phyloP scores from a whole-genome alignment of 208 protist genomes.

The Leishmania gerbilli region DNA sequence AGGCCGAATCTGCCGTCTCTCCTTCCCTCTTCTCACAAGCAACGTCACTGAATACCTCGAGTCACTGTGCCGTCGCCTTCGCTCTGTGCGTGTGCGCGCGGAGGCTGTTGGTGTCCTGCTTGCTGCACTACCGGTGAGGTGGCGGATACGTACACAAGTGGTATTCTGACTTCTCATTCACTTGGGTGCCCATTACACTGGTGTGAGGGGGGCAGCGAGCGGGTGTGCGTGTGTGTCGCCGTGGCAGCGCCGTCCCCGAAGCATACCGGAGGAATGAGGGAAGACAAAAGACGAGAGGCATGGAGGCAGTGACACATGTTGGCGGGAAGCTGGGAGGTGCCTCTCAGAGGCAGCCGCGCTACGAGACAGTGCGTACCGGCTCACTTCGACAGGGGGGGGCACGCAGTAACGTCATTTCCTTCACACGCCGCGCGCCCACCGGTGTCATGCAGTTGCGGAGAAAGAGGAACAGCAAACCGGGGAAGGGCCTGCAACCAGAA shows the following conservation, averaged over 20 bases:
- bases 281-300: constrained; percentile 1
- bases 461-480: background rate
- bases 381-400: background rate
- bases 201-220: background rate
- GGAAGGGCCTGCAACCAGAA: background rate
- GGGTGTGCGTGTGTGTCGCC: background rate
- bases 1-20: background rate
- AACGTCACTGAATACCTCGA: background rate
- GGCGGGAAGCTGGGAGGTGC: background rate
- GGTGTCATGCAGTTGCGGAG: background rate
- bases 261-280: background rate
- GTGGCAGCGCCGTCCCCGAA: background rate
- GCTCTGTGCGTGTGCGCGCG: background rate
- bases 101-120: background rate
- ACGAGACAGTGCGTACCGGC: background rate
- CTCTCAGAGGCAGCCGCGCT: background rate
- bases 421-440: too few species aligned
- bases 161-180: background rate
- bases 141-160: background rate
- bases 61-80: background rate
- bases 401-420: too few species aligned
- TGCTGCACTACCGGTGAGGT: background rate
- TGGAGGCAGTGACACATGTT: constrained; percentile 1
- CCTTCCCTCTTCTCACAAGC: background rate
- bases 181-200: background rate